These are phyloP conservation scores for Xylaria sp. DNA, from an alignment of 2,329 filamentous ascomycete genomes.

Conservation along the genomic window DNA sequence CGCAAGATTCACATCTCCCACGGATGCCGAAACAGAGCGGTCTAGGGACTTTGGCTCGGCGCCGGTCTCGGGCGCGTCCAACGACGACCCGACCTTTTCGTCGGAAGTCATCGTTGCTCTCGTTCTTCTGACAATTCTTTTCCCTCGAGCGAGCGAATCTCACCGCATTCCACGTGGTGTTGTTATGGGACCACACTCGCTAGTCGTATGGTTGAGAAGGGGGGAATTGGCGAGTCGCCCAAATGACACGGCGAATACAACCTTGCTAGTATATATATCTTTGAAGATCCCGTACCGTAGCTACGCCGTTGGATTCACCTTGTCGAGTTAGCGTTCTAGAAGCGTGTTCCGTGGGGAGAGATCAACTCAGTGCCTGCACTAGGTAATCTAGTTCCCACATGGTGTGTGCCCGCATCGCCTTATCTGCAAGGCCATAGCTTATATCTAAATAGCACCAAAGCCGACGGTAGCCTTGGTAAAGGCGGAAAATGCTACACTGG, in stretches of 20 bases:
- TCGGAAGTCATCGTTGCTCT: constrained; percentile 26
- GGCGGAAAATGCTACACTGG: too few relatives aligned
- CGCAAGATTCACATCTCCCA: constrained; percentile 43
- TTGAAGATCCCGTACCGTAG: neutral
- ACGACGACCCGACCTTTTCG: constrained; percentile 23
- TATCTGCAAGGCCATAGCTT: neutral
- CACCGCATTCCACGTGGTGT: neutral
- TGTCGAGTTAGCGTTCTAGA: neutral
- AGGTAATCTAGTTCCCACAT: neutral
- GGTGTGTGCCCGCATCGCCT: too few relatives aligned
- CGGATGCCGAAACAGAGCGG: constrained; percentile 30
- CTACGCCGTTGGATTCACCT: neutral
- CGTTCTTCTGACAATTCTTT: neutral
- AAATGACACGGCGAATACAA: too few relatives aligned
- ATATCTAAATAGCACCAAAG: neutral
- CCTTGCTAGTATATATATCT: too few relatives aligned
- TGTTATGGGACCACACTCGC: neutral
- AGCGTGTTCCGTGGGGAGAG: neutral
- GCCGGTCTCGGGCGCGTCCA: constrained; percentile 30
- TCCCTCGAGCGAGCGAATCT: neutral
- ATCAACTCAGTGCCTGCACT: neutral
- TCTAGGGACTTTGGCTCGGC: constrained; percentile 32
- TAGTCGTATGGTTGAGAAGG: neutral
- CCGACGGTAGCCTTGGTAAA: constrained; percentile 16
- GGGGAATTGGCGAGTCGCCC: constrained; percentile 6